Evolutionary conservation across 164 flowering plant genomes (phyloP), one percentile per base, ranked within the genome.

Genomic region (Tetracentron sinense): DNA sequence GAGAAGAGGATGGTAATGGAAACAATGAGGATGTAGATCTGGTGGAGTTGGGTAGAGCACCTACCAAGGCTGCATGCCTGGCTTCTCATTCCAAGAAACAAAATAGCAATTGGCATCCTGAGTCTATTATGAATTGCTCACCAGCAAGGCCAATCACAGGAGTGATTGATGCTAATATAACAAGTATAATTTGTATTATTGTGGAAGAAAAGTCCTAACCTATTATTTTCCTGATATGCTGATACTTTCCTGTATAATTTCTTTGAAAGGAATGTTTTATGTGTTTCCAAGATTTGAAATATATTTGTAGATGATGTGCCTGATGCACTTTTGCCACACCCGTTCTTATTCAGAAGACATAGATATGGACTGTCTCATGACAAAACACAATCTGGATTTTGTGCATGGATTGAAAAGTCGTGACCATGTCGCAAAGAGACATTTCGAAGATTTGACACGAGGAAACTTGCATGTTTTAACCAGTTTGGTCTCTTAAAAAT

Each of bases 31-130:
- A 82, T 63, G 28, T 89, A 29, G 88, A 84, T 76, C 31, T 88
- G 54, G 84, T 73, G 67, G 87, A 81, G 66, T 73, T 93, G 77
- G 74, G 85, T 56, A 75, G 70, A 61, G 89, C 89, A 19, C 70
- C 89, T 56, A 68, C 80, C 33, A 81, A 82, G 71, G 90, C 85
- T 68, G 81, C 83, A 47, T 64, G 26, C 50, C 6, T 68, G 46
- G 72, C 85, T 60, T 87, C 94, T 65, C 54, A 58, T 20, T 65
- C 83, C 44, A 76, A 76, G 69, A 80, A 75, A 64, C 67, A 64
- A 60, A 76, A 62, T 30, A 51, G 51, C 11, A 58, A 31, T 30
- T 23, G 15, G 26, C 31, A 62, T 60, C 28, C 61, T 49, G 60
- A 68, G 64, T n/a, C 64, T 28, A 35, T 17, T 29, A 63, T n/a